Percentiles rank a stretch among this genome's conserved stretches.
phyloP scores from a whole-genome alignment of 2,329 filamentous ascomycete species.

The Arthrinium phaeospermum region DNA sequence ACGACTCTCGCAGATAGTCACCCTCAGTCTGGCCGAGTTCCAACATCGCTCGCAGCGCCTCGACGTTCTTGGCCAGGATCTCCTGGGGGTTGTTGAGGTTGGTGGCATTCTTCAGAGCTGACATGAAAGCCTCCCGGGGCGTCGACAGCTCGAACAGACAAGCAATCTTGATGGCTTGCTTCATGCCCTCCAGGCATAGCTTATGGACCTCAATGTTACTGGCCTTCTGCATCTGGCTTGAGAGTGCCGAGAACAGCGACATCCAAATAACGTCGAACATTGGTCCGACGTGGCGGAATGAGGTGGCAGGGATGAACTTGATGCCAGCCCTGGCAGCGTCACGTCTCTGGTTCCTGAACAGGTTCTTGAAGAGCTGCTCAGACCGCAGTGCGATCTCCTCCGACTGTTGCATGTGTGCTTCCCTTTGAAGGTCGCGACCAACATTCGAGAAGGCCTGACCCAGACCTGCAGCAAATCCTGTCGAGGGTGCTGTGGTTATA shows the following conservation, averaged over 20 bases:
- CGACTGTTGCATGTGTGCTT: conserved; percentile 93
- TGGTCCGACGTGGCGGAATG: conserved; percentile 91
- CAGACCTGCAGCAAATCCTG: conserved; percentile 79
- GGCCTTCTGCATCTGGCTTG: conserved; percentile 89
- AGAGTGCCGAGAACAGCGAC: conserved; percentile 95
- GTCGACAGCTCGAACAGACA: conserved; percentile 93
- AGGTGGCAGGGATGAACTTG: conserved; percentile 90
- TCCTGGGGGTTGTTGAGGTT: conserved; percentile 95
- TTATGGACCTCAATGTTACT: conserved; percentile 92
- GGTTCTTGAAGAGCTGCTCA: conserved; percentile 88
- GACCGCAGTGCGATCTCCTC: conserved; percentile 82
- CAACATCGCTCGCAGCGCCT: conserved; percentile 88
- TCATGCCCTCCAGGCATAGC: conserved; percentile 93
- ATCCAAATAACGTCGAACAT: conserved; percentile 99
- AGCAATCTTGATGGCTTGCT: conserved; percentile 88
- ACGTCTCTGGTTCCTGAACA: conserved; percentile 87
- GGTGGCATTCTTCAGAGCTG: conserved; percentile 88
- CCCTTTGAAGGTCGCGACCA: conserved; percentile 87
- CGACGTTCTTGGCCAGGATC: conserved; percentile 94
- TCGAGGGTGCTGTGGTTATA: conserved; percentile 60
- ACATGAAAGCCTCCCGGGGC: conserved; percentile 93
- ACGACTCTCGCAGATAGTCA: conserved; percentile 85
- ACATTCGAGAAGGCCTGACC: conserved; percentile 91
- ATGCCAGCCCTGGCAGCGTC: conserved; percentile 72
- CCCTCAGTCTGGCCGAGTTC: conserved; percentile 94